A percentile compares a stretch with the other conserved stretches of the same genome.
Conservation (phyloP, 345 rosid species). For the Gossypium raimondii region DNA sequence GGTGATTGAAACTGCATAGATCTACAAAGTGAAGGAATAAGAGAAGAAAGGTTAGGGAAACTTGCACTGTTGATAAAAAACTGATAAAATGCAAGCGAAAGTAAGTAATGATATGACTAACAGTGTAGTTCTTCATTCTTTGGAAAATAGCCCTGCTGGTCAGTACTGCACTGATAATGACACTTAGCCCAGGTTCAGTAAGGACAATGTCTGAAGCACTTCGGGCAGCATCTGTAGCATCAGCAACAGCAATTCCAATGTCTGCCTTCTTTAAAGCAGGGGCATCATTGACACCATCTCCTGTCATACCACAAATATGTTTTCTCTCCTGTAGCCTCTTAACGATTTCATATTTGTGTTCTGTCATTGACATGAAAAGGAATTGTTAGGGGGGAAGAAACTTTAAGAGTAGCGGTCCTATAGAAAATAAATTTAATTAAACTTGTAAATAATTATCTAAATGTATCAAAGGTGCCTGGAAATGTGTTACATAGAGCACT, state of each 20-base stretch:
- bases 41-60: slow-evolving; percentile 2
- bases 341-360: slow-evolving; percentile 89
- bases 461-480: neutral
- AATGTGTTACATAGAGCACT: neutral
- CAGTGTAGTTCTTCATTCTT: slow-evolving; percentile 96
- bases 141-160: slow-evolving; percentile 94
- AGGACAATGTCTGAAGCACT: slow-evolving; percentile 92
- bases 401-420: neutral
- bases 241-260: slow-evolving; percentile 90
- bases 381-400: neutral
- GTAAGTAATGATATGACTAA: slow-evolving; percentile 26
- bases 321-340: slow-evolving; percentile 78
- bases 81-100: neutral
- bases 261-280: slow-evolving; percentile 93
- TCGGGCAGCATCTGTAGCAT: slow-evolving; percentile 96
- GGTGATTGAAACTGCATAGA: slow-evolving; percentile 90
- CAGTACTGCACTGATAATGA: slow-evolving; percentile 82
- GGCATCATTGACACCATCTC: slow-evolving; percentile 90
- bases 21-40: slow-evolving; percentile 38
- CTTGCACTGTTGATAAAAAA: neutral
- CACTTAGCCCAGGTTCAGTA: slow-evolving; percentile 88
- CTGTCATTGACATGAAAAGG: slow-evolving; percentile 33
- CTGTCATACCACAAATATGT: slow-evolving; percentile 94
- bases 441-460: no score
- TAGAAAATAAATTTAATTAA: neutral